These are phyloP conservation scores for Arthrobotrys conoides DNA, from an alignment of 2,329 filamentous ascomycete genomes.

Conservation along the genomic window DNA sequence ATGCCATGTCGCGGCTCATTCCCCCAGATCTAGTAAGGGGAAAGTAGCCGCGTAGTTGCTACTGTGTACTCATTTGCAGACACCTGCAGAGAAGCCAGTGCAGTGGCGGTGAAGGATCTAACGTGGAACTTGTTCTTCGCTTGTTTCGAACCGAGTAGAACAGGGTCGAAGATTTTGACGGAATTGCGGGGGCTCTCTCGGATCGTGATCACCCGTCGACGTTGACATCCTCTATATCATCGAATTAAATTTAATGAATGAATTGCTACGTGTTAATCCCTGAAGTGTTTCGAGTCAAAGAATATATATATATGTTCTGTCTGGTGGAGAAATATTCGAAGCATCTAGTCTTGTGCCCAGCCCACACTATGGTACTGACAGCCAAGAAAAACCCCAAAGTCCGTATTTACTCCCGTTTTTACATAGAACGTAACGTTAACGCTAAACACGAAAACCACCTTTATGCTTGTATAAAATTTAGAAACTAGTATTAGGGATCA, in stretches of 20 bases:
- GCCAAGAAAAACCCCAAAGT: background rate
- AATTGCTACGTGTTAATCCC: no score
- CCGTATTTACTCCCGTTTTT: constrained; percentile 2
- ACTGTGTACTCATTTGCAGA: constrained; percentile 59
- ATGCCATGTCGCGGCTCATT: constrained; percentile 28
- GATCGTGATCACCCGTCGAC: no score
- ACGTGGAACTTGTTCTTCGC: constrained; percentile 29
- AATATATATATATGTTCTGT: no score
- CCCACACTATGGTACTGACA: background rate
- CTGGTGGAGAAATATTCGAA: no score
- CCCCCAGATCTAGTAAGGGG: constrained; percentile 11
- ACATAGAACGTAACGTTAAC: no score
- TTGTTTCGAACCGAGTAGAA: constrained; percentile 59
- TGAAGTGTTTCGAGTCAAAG: no score
- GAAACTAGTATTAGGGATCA: background rate
- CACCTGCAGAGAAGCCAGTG: background rate
- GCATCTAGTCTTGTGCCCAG: no score
- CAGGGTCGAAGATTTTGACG: constrained; percentile 45
- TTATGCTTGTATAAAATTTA: background rate
- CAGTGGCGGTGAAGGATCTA: constrained; percentile 51
- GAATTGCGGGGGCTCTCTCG: constrained; percentile 19
- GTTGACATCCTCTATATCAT: no score
- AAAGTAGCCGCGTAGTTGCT: constrained; percentile 44
- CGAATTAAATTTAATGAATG: no score
- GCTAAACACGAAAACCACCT: constrained; percentile 17